Conservation (phyloP, 352 stramenopile genomes). For the Phytophthora foliorum region DNA sequence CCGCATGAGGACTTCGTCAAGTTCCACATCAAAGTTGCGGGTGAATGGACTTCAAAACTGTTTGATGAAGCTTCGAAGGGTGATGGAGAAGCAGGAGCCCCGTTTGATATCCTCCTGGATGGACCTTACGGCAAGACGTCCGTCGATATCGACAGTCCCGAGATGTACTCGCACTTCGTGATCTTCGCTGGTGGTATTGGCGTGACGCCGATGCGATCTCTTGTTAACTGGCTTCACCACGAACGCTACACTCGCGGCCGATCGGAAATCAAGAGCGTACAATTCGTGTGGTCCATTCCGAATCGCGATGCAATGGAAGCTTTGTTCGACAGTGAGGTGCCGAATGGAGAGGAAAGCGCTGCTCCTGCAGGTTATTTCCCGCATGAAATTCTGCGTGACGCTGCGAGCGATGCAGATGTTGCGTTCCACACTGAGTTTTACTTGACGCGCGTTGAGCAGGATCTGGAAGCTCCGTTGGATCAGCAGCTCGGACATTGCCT, state of each 20-base stretch:
- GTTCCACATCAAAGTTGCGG: slow-evolving; percentile 59
- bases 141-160: slow-evolving; percentile 46
- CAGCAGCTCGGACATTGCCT: slow-evolving; percentile 33
- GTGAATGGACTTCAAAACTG: slow-evolving; percentile 68
- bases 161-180: slow-evolving; percentile 52
- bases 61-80: slow-evolving; percentile 2
- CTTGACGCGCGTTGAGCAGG: slow-evolving; percentile 32
- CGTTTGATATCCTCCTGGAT: slow-evolving; percentile 48
- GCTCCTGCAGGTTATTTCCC: slow-evolving; percentile 12
- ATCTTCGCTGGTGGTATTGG: slow-evolving; percentile 59
- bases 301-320: slow-evolving; percentile 43
- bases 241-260: slow-evolving; percentile 30
- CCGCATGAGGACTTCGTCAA: slow-evolving; percentile 60
- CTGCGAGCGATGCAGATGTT: not conserved
- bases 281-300: slow-evolving; percentile 51
- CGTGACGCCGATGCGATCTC: slow-evolving; percentile 52
- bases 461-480: slow-evolving; percentile 32
- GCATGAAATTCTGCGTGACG: not conserved
- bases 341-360: slow-evolving; percentile 3
- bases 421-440: slow-evolving; percentile 45
- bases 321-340: slow-evolving; percentile 3
- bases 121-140: slow-evolving; percentile 32
- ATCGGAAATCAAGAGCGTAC: slow-evolving; percentile 34
- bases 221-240: slow-evolving; percentile 34
- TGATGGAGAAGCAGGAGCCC: not conserved